phyloP scores from a whole-genome alignment of 225 moss, liverwort and hornwort genomes.

The Bryoerythrophyllum caledonicum region DNA sequence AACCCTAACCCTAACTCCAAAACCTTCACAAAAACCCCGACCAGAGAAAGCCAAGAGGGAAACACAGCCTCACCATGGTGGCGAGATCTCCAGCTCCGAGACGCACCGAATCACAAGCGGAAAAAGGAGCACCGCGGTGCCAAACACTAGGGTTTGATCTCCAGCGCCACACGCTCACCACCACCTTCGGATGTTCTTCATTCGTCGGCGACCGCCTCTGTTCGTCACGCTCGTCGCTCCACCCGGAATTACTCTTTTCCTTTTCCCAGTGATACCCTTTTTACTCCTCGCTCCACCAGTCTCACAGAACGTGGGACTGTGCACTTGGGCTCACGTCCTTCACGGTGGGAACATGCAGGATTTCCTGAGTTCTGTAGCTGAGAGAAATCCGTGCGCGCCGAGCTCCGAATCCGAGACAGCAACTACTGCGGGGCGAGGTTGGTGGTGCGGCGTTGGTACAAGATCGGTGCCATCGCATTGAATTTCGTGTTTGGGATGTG shows the following conservation, averaged over 20 bases:
- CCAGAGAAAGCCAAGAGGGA: background rate
- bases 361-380: no score
- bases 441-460: no score
- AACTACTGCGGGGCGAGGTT: no score
- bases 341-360: no score
- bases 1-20: conserved; percentile 31
- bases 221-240: no score
- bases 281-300: no score
- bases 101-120: conserved; percentile 3
- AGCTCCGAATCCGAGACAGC: background rate
- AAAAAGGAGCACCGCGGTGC: fast-evolving
- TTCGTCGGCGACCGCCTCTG: background rate
- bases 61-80: conserved; percentile 34
- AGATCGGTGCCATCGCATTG: no score
- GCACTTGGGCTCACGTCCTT: background rate
- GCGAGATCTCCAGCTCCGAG: conserved; percentile 19
- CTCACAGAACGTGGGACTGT: background rate
- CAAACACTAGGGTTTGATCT: conserved; percentile 20
- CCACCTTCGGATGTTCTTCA: background rate
- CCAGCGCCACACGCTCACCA: background rate
- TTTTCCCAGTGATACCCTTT: no score
- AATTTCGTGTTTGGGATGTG: no score
- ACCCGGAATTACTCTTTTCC: no score
- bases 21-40: no score
- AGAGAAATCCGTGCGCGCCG: background rate